A percentile compares a stretch with the other conserved stretches of the same genome.
phyloP scores from a whole-genome alignment of 306 rosid genomes.

The Herpetospermum pedunculosum region DNA sequence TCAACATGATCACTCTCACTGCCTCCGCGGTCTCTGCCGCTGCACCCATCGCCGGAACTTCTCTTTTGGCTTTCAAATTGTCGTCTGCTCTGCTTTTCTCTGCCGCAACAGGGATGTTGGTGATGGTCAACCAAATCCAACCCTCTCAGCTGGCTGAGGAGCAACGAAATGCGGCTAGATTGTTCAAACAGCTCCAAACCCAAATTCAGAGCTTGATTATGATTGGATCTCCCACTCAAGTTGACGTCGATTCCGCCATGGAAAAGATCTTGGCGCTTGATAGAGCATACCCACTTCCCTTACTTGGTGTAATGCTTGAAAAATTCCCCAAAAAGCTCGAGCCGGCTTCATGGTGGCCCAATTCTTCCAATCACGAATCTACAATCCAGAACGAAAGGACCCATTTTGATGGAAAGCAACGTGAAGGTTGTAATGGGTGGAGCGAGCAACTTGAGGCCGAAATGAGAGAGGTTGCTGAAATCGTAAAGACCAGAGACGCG shows the following conservation, averaged over 20 bases:
- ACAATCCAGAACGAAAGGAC: not conserved
- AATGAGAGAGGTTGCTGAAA: slow-evolving; percentile 42
- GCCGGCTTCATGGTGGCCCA: slow-evolving; percentile 82
- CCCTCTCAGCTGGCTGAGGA: slow-evolving; percentile 85
- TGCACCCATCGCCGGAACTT: slow-evolving; percentile 21
- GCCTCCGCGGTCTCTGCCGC: slow-evolving; percentile 53
- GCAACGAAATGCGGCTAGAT: slow-evolving; percentile 55
- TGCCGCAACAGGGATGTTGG: slow-evolving; percentile 51
- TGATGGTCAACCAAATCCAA: slow-evolving; percentile 58
- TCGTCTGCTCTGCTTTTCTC: slow-evolving; percentile 45
- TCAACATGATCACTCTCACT: slow-evolving; percentile 63
- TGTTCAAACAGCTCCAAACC: slow-evolving; percentile 35
- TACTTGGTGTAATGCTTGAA: slow-evolving; percentile 69
- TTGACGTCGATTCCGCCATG: slow-evolving; percentile 35
- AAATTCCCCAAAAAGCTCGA: slow-evolving; percentile 45
- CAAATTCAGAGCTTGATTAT: slow-evolving; percentile 30
- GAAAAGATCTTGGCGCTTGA: slow-evolving; percentile 54
- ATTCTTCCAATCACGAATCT: not conserved
- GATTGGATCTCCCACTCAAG: slow-evolving; percentile 15
- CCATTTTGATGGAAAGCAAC: not conserved
- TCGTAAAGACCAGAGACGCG: slow-evolving; percentile 38
- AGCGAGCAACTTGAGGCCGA: slow-evolving; percentile 36
- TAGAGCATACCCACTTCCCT: slow-evolving; percentile 69
- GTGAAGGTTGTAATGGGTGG: slow-evolving; percentile 38
- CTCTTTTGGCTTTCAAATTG: slow-evolving; percentile 36